phyloP scores from a whole-genome alignment of 257 asterid genomes.

The Primulina eburnea region DNA sequence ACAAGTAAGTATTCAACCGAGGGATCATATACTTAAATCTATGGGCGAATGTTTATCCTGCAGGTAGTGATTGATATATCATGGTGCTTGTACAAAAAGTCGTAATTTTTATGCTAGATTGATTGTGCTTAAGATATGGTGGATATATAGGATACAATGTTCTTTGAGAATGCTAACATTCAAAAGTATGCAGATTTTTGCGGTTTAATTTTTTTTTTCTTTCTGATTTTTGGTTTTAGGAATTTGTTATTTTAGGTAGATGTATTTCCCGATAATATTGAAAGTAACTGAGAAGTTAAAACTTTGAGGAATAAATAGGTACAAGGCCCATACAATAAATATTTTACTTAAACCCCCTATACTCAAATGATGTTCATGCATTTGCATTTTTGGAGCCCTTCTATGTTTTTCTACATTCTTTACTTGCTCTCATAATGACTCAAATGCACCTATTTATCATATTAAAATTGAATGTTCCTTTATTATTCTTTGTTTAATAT shows the following conservation, averaged over 20 bases:
- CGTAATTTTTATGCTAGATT: neutral
- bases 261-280: neutral
- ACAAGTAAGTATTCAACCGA: too few relatives aligned
- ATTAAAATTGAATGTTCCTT: neutral
- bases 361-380: neutral
- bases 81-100: neutral
- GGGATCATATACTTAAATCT: conserved; percentile 1
- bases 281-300: neutral
- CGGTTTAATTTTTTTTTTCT: neutral
- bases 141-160: neutral
- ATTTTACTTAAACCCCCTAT: neutral
- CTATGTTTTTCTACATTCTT: neutral
- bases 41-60: neutral
- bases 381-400: neutral
- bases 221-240: neutral
- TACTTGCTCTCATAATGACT: neutral
- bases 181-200: neutral
- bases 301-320: neutral
- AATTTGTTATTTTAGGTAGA: neutral
- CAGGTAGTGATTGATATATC: conserved; percentile 16
- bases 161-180: neutral
- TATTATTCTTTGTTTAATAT: neutral
- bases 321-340: neutral
- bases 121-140: neutral
- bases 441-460: neutral